Evolutionary conservation across 1,139 yeast genomes (phyloP).

Genomic region (Waltiozyma solani): DNA sequence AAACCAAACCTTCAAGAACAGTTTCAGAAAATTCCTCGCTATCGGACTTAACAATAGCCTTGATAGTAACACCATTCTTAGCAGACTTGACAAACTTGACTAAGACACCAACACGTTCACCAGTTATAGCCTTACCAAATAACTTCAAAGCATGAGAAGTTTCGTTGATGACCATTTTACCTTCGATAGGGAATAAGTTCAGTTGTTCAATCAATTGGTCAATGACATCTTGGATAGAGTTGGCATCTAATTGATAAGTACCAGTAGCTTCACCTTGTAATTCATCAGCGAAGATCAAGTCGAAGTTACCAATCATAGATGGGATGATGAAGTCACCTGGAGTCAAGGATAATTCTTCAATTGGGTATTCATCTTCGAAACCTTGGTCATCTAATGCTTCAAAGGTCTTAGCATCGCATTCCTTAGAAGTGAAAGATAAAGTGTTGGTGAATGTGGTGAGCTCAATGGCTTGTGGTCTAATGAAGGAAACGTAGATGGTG

Average conservation of each 20-base stretch:
- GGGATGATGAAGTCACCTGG: constrained; percentile 84
- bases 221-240: constrained; percentile 40
- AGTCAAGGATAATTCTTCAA: constrained; percentile 65
- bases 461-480: constrained; percentile 38
- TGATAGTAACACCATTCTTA: constrained; percentile 68
- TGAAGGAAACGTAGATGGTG: constrained; percentile 69
- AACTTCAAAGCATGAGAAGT: constrained; percentile 67
- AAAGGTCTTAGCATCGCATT: constrained; percentile 67
- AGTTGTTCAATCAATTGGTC: constrained; percentile 29
- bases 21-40: constrained; percentile 36
- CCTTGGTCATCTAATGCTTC: constrained; percentile 74
- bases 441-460: constrained; percentile 51
- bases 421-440: constrained; percentile 70
- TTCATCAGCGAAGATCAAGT: constrained; percentile 66
- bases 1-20: constrained; percentile 32
- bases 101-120: constrained; percentile 57
- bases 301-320: constrained; percentile 70
- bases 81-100: constrained; percentile 67
- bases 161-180: constrained; percentile 56
- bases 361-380: constrained; percentile 86
- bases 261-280: constrained; percentile 36
- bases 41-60: constrained; percentile 64
- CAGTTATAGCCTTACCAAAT: constrained; percentile 69
- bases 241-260: constrained; percentile 45
- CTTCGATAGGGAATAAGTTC: constrained; percentile 70